phyloP scores from a whole-genome alignment of 148 eudicot species.

The Mesembryanthemum crystallinum region DNA sequence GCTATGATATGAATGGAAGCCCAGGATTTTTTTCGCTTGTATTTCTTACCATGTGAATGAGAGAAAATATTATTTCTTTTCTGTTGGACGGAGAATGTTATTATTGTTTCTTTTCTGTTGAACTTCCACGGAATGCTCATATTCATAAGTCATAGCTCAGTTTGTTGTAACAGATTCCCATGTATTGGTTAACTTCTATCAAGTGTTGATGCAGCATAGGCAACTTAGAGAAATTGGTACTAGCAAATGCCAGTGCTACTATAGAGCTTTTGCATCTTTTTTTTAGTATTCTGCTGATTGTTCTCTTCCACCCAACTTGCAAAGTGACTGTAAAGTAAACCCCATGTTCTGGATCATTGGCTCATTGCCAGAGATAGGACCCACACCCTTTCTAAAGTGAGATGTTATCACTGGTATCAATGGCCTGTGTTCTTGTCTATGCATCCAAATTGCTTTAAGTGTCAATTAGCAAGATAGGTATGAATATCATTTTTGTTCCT shows the following conservation, averaged over 20 bases:
- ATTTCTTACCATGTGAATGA: not conserved
- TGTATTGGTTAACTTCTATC: not conserved
- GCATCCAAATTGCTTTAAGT: not conserved
- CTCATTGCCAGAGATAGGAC: not conserved
- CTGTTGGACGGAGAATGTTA: not conserved
- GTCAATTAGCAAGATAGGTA: constrained; percentile 1
- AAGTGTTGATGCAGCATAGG: not conserved
- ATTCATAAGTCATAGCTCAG: not conserved
- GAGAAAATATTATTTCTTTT: not conserved
- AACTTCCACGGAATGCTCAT: not conserved
- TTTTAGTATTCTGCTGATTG: not conserved
- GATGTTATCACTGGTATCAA: not conserved
- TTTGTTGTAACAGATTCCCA: not conserved
- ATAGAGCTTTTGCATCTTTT: too few species aligned
- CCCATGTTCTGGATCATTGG: not conserved
- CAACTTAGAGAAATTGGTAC: not conserved
- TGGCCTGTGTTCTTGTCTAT: not conserved
- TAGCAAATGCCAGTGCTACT: not conserved
- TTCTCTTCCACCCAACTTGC: not conserved
- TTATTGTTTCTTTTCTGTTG: not conserved
- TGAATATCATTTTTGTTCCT: constrained; percentile 29
- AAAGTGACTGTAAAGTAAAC: not conserved
- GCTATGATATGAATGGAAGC: not conserved
- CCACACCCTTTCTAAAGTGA: not conserved
- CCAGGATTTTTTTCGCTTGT: constrained; percentile 3